Evolutionary conservation across 352 stramenopile genomes (phyloP), one percentile per base, ranked within the genome.

Genomic region (Phytophthora podocarpi): DNA sequence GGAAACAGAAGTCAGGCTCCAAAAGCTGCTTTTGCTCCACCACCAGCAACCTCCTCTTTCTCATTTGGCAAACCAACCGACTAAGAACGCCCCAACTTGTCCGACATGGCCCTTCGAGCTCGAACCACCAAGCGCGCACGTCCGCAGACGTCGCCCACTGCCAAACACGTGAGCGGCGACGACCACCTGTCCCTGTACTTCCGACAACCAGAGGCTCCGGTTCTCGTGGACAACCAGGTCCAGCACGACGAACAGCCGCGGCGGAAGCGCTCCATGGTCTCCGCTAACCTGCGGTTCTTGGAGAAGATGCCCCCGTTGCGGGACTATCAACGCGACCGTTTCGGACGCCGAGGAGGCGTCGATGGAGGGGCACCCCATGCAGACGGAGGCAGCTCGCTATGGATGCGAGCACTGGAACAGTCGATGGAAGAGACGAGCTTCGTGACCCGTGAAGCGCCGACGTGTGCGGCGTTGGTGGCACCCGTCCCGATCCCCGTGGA

Each of bases 341-440:
- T 80, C 28, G 83, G 83, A 2, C 74, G 83, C 12, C 77, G 83
- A 21, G 83, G 83, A 4, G 83, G 72, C 12, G 78, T 92, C 8
- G 83, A 92, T 41, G 81, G 80, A 3, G 83, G 83, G 7, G 52
- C 60, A 0, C 66, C 74, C 3, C 47, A 67, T 2, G 34, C 59
- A 5, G 55, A 71, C 24, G 61, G 43, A 16, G 55, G 20, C 13
- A 55, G 53, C 23, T 67, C 71, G 23, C 46, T 80, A 32, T 82
- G 81, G 67, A 83, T 92, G 65, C 51, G 67, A 32, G 83, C 83
- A 27, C 64, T 92, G 31, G 79, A 90, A 58, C 73, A 85, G 37
- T 82, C 79, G 2, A 81, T 92, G 57, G 70, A 85, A 36, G 81
- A 89, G 47, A 87, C 81, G 49, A 89, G 80, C 59, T 89, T 92